Percentiles rank a stretch among this genome's conserved stretches.
These are phyloP conservation scores for Rhizophora mangle DNA, from an alignment of 345 rosid species.

Conservation along the genomic window DNA sequence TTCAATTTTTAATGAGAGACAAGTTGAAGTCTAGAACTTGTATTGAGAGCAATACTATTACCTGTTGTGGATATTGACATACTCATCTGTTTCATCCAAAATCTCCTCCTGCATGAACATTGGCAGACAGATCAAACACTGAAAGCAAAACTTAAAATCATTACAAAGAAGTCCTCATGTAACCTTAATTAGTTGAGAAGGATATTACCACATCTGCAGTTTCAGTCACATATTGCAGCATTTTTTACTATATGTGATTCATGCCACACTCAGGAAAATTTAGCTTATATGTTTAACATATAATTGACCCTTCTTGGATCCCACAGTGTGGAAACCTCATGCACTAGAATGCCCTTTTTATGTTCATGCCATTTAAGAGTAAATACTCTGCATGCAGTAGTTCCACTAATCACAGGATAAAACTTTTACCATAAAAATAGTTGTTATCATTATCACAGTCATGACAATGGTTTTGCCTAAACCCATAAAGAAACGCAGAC, in stretches of 20 bases:
- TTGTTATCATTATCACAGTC: conserved; percentile 1
- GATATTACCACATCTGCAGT: not conserved
- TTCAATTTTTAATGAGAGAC: too few relatives aligned
- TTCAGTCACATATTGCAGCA: not conserved
- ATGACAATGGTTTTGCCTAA: not conserved
- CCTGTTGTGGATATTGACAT: conserved; percentile 90
- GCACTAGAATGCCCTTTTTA: too few relatives aligned
- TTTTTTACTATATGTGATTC: too few relatives aligned
- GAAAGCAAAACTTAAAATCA: not conserved
- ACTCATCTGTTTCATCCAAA: conserved; percentile 93
- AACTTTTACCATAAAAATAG: not conserved
- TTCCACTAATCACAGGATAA: not conserved
- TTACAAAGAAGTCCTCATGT: not conserved
- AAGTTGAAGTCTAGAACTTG: not conserved
- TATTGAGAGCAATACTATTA: conserved; percentile 6
- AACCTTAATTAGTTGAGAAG: not conserved
- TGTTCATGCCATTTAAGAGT: not conserved
- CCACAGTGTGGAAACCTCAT: too few relatives aligned
- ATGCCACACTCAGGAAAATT: not conserved
- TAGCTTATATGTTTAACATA: not conserved
- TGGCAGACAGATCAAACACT: conserved; percentile 2
- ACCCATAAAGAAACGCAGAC: not conserved
- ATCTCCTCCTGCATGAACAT: conserved; percentile 77
- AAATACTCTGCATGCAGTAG: not conserved
- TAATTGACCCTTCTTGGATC: too few relatives aligned